phyloP scores from a whole-genome alignment of 164 flowering plant species.

The Vitis cinerea region DNA sequence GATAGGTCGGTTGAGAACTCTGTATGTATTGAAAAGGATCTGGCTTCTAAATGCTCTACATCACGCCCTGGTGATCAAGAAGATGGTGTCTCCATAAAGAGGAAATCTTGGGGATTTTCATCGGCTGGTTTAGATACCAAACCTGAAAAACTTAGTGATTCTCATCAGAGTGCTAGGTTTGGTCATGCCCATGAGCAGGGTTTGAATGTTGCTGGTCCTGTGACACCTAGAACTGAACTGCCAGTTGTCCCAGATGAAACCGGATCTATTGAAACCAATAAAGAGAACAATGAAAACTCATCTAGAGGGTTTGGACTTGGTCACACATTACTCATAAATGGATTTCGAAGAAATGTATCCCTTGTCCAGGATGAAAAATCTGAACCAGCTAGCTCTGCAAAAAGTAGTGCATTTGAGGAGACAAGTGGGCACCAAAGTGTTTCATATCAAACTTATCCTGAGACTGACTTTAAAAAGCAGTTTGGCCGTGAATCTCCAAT shows the following conservation, averaged over 20 bases:
- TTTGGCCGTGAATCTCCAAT: constrained; percentile 32
- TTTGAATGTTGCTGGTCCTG: constrained; percentile 9
- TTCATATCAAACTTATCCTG: constrained; percentile 22
- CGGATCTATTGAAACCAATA: constrained; percentile 16
- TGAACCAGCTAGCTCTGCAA: constrained; percentile 20
- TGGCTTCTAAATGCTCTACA: constrained; percentile 14
- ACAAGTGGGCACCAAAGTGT: constrained; percentile 13
- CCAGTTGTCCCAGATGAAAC: constrained; percentile 19
- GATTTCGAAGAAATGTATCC: constrained; percentile 42
- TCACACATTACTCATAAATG: constrained; percentile 37
- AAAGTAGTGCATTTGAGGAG: constrained; percentile 23
- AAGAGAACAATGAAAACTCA: constrained; percentile 28
- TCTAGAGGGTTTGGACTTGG: constrained; percentile 43
- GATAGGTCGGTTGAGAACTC: constrained; percentile 10
- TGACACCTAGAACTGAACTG: constrained; percentile 17
- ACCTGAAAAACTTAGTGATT: constrained; percentile 18
- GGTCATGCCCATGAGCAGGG: not conserved
- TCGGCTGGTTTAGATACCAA: constrained; percentile 23
- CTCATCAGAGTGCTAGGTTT: constrained; percentile 10
- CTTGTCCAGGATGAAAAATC: constrained; percentile 22
- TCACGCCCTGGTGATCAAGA: constrained; percentile 18
- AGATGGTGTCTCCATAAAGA: constrained; percentile 14
- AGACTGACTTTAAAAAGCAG: constrained; percentile 22
- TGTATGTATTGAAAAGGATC: constrained; percentile 11
- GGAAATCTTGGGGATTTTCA: constrained; percentile 10